Evolutionary conservation across 495 filamentous ascomycete genomes (phyloP), one percentile per base, ranked within the genome.

Genomic region (Durotheca rogersii): DNA sequence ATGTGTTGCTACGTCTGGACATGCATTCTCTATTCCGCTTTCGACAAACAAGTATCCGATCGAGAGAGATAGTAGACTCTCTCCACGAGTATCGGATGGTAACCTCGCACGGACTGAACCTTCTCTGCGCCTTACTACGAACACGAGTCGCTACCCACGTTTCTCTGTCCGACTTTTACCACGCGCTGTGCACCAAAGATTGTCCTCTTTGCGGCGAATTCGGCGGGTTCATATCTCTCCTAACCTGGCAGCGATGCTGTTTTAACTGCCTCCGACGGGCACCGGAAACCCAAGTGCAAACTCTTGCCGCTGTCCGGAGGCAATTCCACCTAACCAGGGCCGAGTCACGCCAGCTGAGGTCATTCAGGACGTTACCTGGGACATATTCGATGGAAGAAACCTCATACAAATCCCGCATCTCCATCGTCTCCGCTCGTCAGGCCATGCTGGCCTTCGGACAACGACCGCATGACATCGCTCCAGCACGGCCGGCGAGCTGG

Each of bases 81-180:
- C 58, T 71, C 52, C 46, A 47, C 7, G 39, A 67, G 58, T 70
- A 70, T 61, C 62, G 61, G 19, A 58, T 25, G 41, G 62, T 66
- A 38, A 60, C 60, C 58, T 58, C 53, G 23, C 57, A 71, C 61
- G 61, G 65, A 45, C 62, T 69, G 20, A 66, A 68, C 55, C 64
- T 68, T 56, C 48, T 73, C 57, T 70, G 66, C 57, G 64, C 63
- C 55, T 65, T 70, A 34, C 57, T 69, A 56, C 68, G 70, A 59
- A 71, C 67, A 58, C 57, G 60, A 55, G 49, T 67, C 41, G 61
- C 68, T 32, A 47, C 21, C 41, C 30, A 30, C 38, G 37, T 70
- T 47, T 64, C 67, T 53, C 57, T 72, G 29, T 36, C 50, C 41
- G 62, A 70, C 39, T 67, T 70, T 47, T 64, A 67, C 52, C 4